phyloP scores from a whole-genome alignment of 768 basidiomycete genomes.

The Aureoboletus auriporus region DNA sequence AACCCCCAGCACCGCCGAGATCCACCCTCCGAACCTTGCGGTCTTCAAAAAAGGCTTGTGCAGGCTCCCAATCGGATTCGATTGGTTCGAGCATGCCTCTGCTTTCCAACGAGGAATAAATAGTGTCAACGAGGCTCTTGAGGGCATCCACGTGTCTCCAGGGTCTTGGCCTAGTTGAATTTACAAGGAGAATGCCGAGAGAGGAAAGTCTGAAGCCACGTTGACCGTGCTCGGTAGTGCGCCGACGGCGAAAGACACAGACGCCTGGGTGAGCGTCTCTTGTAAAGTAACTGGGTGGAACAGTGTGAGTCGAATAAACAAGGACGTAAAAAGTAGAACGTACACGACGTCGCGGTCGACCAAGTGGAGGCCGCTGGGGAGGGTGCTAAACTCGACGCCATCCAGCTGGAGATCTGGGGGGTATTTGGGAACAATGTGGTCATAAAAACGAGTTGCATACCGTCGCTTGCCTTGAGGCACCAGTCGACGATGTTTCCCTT shows the following conservation, averaged over 20 bases:
- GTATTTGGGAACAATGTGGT: background rate
- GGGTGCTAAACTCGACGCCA: slow-evolving; percentile 72
- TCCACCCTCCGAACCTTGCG: slow-evolving; percentile 49
- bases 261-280: slow-evolving; percentile 68
- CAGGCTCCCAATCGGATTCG: slow-evolving; percentile 62
- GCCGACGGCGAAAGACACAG: slow-evolving; percentile 67
- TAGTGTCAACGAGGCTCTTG: slow-evolving; percentile 50
- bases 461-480: slow-evolving; percentile 67
- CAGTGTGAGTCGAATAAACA: too few species aligned
- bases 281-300: slow-evolving; percentile 57
- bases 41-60: slow-evolving; percentile 60
- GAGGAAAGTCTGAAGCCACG: slow-evolving; percentile 80
- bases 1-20: slow-evolving; percentile 54
- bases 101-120: slow-evolving; percentile 50
- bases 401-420: slow-evolving; percentile 59
- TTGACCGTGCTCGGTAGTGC: slow-evolving; percentile 66
- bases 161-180: slow-evolving; percentile 62
- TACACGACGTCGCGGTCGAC: slow-evolving; percentile 80
- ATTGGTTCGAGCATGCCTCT: slow-evolving; percentile 45
- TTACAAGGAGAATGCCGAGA: slow-evolving; percentile 67
- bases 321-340: slow-evolving; percentile 21
- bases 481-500: slow-evolving; percentile 79
- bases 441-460: slow-evolving; percentile 31
- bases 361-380: slow-evolving; percentile 79
- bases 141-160: slow-evolving; percentile 69